These are phyloP conservation scores for barrel medic (Medicago truncatula) DNA, from an alignment of 306 rosid genomes.

Conservation along the genomic window MtrunA17r5.0-ANR NC_053044.1:40688501-40689000, in stretches of 20 bases:
- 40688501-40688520: constrained; percentile 41
- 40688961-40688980: constrained; percentile 47
- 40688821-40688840: constrained; percentile 42
- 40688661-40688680: constrained; percentile 35
- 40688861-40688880: constrained; percentile 45
- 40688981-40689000: constrained; percentile 72
- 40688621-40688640: constrained; percentile 41
- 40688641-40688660: constrained; percentile 68
- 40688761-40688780: constrained; percentile 46
- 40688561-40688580: constrained; percentile 40
- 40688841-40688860: constrained; percentile 46
- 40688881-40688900: constrained; percentile 49
- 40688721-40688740: constrained; percentile 42
- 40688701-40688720: constrained; percentile 42
- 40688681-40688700: constrained; percentile 48
- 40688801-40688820: constrained; percentile 69
- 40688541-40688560: constrained; percentile 43
- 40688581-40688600: constrained; percentile 38
- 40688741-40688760: constrained; percentile 37
- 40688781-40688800: constrained; percentile 44
- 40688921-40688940: constrained; percentile 41
- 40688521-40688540: constrained; percentile 11
- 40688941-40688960: constrained; percentile 47
- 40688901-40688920: constrained; percentile 43
- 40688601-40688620: constrained; percentile 46